These are phyloP conservation scores for Iris macrosiphon DNA, from an alignment of 106 monocot genomes.

Conservation along the genomic window DNA sequence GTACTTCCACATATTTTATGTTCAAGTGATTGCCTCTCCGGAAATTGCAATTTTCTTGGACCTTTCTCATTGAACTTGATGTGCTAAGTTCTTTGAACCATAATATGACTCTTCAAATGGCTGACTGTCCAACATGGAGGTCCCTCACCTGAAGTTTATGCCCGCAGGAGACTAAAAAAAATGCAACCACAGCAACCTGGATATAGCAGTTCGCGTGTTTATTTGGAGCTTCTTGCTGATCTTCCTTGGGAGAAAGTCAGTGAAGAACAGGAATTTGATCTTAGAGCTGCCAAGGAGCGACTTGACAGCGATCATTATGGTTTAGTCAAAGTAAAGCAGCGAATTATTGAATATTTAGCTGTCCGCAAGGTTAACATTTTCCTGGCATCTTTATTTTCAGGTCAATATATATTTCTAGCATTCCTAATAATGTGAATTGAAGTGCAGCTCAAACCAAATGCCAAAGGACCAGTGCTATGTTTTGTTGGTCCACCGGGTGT, in stretches of 20 bases:
- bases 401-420: not conserved
- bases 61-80: too few species aligned
- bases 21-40: too few species aligned
- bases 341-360: conserved; percentile 97
- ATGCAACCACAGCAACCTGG: conserved; percentile 99
- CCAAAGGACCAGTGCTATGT: conserved; percentile 88
- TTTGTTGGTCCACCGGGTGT: conserved; percentile 99
- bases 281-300: conserved; percentile 80
- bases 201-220: conserved; percentile 89
- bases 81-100: too few species aligned
- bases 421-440: not conserved
- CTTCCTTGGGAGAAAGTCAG: conserved; percentile 96
- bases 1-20: too few species aligned
- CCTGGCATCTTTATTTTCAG: not conserved
- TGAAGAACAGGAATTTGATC: conserved; percentile 85
- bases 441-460: conserved; percentile 99
- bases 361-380: conserved; percentile 71
- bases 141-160: conserved; percentile 6
- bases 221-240: conserved; percentile 93
- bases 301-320: conserved; percentile 95
- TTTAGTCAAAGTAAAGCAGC: conserved; percentile 88
- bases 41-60: too few species aligned
- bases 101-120: too few species aligned
- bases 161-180: conserved; percentile 72
- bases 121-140: too few species aligned